phyloP scores from a whole-genome alignment of 225 moss, liverwort and hornwort genomes.

The Anthoceros angustus region DNA sequence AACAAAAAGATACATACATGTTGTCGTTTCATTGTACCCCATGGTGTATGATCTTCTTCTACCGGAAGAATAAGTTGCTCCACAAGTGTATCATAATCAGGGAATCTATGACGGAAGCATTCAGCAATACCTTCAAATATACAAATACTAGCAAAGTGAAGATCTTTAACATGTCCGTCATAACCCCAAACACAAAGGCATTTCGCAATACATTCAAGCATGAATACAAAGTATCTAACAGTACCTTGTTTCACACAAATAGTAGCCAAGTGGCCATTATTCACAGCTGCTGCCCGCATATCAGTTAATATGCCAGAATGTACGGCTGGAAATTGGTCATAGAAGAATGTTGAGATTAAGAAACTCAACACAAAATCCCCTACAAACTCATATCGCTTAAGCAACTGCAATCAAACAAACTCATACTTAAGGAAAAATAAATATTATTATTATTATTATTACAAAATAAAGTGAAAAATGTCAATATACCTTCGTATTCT shows the following conservation, averaged over 20 bases:
- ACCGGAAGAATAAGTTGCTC: too few relatives aligned
- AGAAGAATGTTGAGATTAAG: conserved; percentile 17
- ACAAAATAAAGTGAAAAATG: too few relatives aligned
- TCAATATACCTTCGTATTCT: too few relatives aligned
- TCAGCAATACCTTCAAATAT: too few relatives aligned
- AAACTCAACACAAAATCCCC: conserved; percentile 89
- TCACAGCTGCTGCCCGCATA: conserved; percentile 84
- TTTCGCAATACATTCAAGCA: conserved; percentile 52
- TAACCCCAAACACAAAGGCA: too few relatives aligned
- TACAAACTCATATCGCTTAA: conserved; percentile 79
- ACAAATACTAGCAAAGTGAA: not conserved
- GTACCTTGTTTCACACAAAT: conserved; percentile 54
- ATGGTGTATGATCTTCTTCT: too few relatives aligned
- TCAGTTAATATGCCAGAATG: conserved; percentile 73
- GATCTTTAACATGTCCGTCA: conserved; percentile 12
- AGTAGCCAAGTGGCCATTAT: conserved; percentile 90
- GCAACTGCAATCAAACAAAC: not conserved
- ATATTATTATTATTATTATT: too few relatives aligned
- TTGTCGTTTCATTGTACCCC: too few relatives aligned
- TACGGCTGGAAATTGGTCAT: conserved; percentile 46
- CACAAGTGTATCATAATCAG: too few relatives aligned
- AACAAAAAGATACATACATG: too few relatives aligned
- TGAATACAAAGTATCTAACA: conserved; percentile 60
- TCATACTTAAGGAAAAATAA: too few relatives aligned
- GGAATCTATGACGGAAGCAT: too few relatives aligned